Evolutionary conservation across 176 grass and related monocot genomes (phyloP), one percentile per base, ranked within the genome.

Genomic region (Ananas comosus): DNA sequence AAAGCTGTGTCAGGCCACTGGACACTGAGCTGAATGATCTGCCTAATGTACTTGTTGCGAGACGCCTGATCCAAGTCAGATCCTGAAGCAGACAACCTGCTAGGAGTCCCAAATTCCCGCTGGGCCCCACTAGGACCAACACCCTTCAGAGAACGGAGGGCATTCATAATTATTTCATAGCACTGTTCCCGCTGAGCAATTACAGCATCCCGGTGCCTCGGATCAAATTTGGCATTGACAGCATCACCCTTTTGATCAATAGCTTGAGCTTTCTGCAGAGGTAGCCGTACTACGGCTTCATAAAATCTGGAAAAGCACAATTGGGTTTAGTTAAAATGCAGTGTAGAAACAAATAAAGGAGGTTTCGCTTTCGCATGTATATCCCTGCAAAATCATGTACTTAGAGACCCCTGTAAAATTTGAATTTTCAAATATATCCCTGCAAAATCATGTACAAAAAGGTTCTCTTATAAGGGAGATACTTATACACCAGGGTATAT

Each of bases 251-350:
- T 87, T 78, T 79, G 80, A 72, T 91, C 86, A 63, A 97, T 79
- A 73, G 86, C 83, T 85, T 97, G 86, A 76, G 86, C 84, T 78
- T 90, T 97, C 71, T 92, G 93, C 57, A 97, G 80, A 74, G 93
- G 86, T 74, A 97, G 74, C 17, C 83, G 76, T 28, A 97, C 93
- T 59, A 92, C 93, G 49, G 93, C 93, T 72, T 97, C 93, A 4
- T 90, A 97, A 77, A 85, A 97, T 81, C 93, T 92, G 57, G 47
- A 78, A 68, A 58, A 6, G 29, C 51, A 42, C 33, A 42, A 42
- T 42, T 42, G 33, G 17, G 10, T 12, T 12, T 12, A 3, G 11
- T 53, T 53, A 2, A 53, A 25, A 14, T 52, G 24, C 2, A 14
- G 11, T 7, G 10, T 25, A 53, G 10, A 70, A 25, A 70, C 21